Evolutionary conservation across 176 grass and related monocot species (phyloP), one percentile per base, ranked within the genome.

Genomic region (Eremochloa ophiuroides): DNA sequence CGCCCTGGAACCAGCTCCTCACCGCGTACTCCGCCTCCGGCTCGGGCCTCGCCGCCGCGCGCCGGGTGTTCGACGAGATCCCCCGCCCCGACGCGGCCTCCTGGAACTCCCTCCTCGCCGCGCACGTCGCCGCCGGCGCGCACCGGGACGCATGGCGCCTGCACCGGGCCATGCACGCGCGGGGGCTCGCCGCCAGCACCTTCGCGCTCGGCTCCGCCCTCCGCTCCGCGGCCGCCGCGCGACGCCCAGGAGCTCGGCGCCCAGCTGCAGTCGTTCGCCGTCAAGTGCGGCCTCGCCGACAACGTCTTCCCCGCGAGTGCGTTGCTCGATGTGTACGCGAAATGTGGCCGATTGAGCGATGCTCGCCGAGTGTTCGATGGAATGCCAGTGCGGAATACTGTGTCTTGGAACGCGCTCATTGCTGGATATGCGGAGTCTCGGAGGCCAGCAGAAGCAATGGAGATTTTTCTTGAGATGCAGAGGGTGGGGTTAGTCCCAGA

Each of bases 71-170:
- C 89, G 86, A 89, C 26, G 84, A 87, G 53, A 91, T 89, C 26
- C 86, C 83, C 8, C 16, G 14, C 34, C 89, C 68, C 2, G 92
- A 91, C 47, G 35, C 69, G 5, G 89, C 71, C 68, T 89, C 92
- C 35, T 91, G 89, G 92, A 94, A 94, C 80, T 63, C 92, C 44
- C 81, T 94, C 39, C 83, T 94, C 77, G 69, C 89, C 0, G 86
- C 89, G 0, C 68, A 91, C 8, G 86, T 89, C 67, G 50, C 84
- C 0, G 82, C 72, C 3, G 61, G 61, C 3, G 82, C 83, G 69
- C 61, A 89, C 22, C 5, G 14, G 3, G 63, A 43, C 5, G 84
- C 89, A 78, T 85, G 80, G 83, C 1, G 6, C 51, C 51, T 91
- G 59, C 48, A 89, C 15, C 31, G 43, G 0, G 15, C 10, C 25